Evolutionary conservation across 495 filamentous ascomycete genomes (phyloP).

Genomic region (Aspergillus panamensis): DNA sequence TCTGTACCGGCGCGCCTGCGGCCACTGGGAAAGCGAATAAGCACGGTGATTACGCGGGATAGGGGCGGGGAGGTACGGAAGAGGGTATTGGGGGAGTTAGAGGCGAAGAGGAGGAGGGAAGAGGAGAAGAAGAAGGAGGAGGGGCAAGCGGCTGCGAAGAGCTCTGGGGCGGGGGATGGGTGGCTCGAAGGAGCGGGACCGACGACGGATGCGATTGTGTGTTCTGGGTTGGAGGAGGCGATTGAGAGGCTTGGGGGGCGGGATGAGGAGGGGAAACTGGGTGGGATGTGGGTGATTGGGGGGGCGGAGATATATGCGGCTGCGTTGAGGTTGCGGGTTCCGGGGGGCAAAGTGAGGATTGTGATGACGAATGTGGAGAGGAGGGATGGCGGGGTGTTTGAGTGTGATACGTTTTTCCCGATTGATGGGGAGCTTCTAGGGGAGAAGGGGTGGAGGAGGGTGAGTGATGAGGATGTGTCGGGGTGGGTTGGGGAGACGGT

Average conservation of each 20-base stretch:
- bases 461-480: slow-evolving; percentile 34
- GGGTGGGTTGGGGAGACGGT: slow-evolving; percentile 47
- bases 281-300: slow-evolving; percentile 79
- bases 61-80: slow-evolving; percentile 26
- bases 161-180: slow-evolving; percentile 8
- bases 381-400: slow-evolving; percentile 56
- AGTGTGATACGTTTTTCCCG: slow-evolving; percentile 88
- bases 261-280: slow-evolving; percentile 28
- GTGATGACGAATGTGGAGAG: slow-evolving; percentile 45
- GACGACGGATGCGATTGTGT: slow-evolving; percentile 35
- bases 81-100: slow-evolving; percentile 24
- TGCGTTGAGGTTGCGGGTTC: slow-evolving; percentile 47
- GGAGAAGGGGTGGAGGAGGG: slow-evolving; percentile 38
- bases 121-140: slow-evolving; percentile 9
- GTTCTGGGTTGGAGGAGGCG: slow-evolving; percentile 54
- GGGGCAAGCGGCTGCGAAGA: not conserved
- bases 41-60: slow-evolving; percentile 68
- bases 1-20: slow-evolving; percentile 71
- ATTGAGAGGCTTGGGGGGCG: slow-evolving; percentile 36
- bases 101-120: slow-evolving; percentile 13
- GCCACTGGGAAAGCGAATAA: slow-evolving; percentile 74
- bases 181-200: not conserved
- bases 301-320: slow-evolving; percentile 78
- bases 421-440: slow-evolving; percentile 37
- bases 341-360: slow-evolving; percentile 32